Percentiles rank a stretch among this genome's conserved stretches.
These are phyloP conservation scores for Chimonanthus praecox DNA, from an alignment of 164 flowering plant genomes.

Conservation along the genomic window DNA sequence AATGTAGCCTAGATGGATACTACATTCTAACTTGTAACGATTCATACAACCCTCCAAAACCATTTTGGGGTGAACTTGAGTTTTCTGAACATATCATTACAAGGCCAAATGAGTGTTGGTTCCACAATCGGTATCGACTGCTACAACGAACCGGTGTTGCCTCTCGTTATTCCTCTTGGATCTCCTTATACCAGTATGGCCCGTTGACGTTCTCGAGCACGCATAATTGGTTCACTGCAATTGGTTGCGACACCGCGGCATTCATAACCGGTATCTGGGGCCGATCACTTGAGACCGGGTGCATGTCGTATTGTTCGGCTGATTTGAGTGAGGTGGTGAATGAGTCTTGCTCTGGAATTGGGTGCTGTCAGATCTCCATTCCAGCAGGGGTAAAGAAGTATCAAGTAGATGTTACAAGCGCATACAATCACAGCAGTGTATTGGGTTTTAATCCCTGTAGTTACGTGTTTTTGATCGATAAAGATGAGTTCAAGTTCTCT, in stretches of 20 bases:
- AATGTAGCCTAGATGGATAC: background rate
- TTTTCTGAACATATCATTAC: background rate
- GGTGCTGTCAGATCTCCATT: slow-evolving; percentile 11
- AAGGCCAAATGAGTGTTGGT: background rate
- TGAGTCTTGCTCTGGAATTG: slow-evolving; percentile 8
- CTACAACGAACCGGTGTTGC: background rate
- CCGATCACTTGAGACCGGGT: background rate
- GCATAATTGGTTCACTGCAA: slow-evolving; percentile 8
- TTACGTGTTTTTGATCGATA: slow-evolving; percentile 7
- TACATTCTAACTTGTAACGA: slow-evolving; percentile 4
- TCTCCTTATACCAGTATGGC: background rate
- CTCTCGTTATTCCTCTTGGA: background rate
- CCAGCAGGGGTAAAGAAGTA: background rate
- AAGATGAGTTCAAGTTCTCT: background rate
- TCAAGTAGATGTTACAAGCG: background rate
- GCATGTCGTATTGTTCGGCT: too few relatives aligned
- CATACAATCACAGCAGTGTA: background rate
- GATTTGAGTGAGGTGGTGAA: too few relatives aligned
- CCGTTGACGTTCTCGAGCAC: background rate
- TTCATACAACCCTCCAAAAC: slow-evolving; percentile 1
- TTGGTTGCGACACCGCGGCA: slow-evolving; percentile 9
- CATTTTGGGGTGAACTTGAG: background rate
- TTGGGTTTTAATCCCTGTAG: slow-evolving; percentile 4
- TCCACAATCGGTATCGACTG: background rate
- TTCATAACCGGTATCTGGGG: background rate